Evolutionary conservation across 2,329 filamentous ascomycete genomes (phyloP).

Genomic region (Pseudocercospora fijiensis): DNA sequence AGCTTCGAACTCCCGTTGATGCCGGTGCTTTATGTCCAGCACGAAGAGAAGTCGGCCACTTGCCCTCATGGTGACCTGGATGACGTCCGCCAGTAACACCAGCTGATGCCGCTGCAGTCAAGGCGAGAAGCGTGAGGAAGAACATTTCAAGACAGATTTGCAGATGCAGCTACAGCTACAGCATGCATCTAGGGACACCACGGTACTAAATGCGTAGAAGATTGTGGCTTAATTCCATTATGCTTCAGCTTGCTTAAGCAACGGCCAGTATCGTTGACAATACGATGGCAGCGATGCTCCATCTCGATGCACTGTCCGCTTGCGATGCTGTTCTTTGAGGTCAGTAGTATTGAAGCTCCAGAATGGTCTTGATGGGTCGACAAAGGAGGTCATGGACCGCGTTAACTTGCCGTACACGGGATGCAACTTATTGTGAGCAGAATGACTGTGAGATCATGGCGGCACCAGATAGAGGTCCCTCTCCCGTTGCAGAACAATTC

Average conservation of each 20-base stretch:
- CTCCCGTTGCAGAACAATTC: neutral
- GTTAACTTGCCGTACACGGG: neutral
- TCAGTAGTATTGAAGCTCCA: neutral
- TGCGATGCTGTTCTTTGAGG: neutral
- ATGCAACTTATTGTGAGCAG: neutral
- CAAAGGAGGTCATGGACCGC: neutral
- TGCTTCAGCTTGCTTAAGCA: neutral
- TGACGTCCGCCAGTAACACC: constrained; percentile 10
- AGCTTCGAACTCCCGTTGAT: neutral
- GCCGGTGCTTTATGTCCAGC: neutral
- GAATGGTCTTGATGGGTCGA: neutral
- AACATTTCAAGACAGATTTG: constrained; percentile 11
- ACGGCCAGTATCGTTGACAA: neutral
- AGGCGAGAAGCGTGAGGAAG: constrained; percentile 10
- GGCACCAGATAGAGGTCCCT: neutral
- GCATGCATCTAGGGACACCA: neutral
- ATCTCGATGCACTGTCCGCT: neutral
- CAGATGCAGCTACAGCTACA: constrained; percentile 40
- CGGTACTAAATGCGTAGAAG: neutral
- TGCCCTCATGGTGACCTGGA: neutral
- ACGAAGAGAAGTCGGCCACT: neutral
- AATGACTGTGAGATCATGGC: neutral
- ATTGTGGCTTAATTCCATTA: neutral
- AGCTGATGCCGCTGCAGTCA: constrained; percentile 8
- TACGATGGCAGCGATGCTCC: neutral